Conservation (phyloP, 1,284 basidiomycete genomes). For the Cryptococcus sp. region DNA sequence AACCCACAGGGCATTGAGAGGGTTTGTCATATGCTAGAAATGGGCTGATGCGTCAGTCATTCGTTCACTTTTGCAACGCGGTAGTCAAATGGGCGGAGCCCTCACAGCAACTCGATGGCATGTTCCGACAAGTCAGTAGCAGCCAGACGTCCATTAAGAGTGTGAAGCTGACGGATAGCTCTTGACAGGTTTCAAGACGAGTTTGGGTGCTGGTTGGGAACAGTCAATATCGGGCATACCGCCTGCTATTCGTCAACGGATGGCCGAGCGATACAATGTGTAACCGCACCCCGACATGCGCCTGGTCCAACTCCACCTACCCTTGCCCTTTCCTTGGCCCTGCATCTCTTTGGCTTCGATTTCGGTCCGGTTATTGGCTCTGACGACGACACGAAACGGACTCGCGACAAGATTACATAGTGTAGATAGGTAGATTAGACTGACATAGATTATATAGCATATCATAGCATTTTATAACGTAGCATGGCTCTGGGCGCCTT, state of each 20-base stretch:
- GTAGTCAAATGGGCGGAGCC: slow-evolving; percentile 88
- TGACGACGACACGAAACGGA: too few species aligned
- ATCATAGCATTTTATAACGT: not conserved
- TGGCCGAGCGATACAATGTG: slow-evolving; percentile 44
- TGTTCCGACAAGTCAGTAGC: slow-evolving; percentile 63
- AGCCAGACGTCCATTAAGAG: not conserved
- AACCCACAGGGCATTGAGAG: slow-evolving; percentile 88
- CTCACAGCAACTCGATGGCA: slow-evolving; percentile 76
- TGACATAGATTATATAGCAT: not conserved
- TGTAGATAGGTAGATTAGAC: not conserved
- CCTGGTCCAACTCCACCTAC: too few species aligned
- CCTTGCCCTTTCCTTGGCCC: too few species aligned
- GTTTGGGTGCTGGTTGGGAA: slow-evolving; percentile 42
- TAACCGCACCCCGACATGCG: slow-evolving; percentile 10
- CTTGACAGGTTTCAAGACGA: slow-evolving; percentile 43
- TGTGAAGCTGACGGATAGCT: slow-evolving; percentile 20
- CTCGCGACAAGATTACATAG: not conserved
- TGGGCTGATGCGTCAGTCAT: slow-evolving; percentile 54
- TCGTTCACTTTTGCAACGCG: slow-evolving; percentile 96
- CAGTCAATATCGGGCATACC: slow-evolving; percentile 35
- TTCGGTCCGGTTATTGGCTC: too few species aligned
- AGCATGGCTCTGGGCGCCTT: not conserved
- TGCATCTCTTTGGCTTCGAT: too few species aligned
- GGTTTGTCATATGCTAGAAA: slow-evolving; percentile 49
- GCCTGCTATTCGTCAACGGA: slow-evolving; percentile 38